Base-by-base conservation (phyloP, 768 basidiomycete genomes). In the Wakefieldia striispora region DNA sequence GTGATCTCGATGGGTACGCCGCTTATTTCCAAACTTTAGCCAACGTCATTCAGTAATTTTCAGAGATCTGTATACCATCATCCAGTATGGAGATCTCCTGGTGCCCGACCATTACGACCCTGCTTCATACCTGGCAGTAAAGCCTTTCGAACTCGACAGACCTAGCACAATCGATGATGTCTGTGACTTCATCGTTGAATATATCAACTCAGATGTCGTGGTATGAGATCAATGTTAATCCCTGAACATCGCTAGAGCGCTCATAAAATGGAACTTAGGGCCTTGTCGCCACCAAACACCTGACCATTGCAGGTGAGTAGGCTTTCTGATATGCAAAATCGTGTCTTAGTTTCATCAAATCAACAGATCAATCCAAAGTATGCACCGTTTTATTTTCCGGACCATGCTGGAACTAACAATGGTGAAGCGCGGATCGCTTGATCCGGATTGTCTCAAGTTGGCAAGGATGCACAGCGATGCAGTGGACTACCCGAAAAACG, bases 401-500 rank as follows among this genome's bases (percentile, higher is more conserved):
- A 16, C 2, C 1, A 13, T 8, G 10, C 21, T 44, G 14, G 12
- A 45, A n/a, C 51, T 56, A 9, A 63, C 41, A 12, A 41, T 5
- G 17, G 14, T 12, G 8, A 54, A 88, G 84, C 65, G 75, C 3
- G 89, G 90, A 3, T 82, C 83, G 20, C 69, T 68, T 21, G 85
- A 91, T 55, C 57, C 64, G 1, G 61, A 69, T 40, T 91, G 91
- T 63, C 51, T 78, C 31, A 64, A 55, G 36, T 70, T 92, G 5
- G 87, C 88, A 3, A 68, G 71, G 43, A 64, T 90, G 85, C 60
- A 51, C 47, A 74, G 66, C 51, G 60, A 80, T 73, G 88, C 88
- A 0, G 88, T 91, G 4, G 89, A 91, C 59, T 91, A 88, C 62
- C 82, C 86, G 0, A 91, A 91, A 68, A 83, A 84, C 54, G 89